These are phyloP conservation scores for Nematodospora anomalae DNA, from an alignment of 1,139 yeast species.

Conservation along the genomic window DNA sequence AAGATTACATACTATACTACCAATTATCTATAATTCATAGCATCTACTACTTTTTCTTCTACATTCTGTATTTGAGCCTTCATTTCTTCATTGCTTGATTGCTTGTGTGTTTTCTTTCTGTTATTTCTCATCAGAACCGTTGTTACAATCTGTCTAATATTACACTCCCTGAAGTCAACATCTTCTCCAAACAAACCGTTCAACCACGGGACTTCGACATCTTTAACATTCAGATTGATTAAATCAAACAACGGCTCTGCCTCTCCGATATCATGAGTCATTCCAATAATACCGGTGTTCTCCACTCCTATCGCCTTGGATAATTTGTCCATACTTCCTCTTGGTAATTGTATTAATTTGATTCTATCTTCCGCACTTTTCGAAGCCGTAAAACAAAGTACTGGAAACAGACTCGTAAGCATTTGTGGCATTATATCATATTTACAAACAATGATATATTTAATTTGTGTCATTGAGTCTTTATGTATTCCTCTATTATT, in stretches of 20 bases:
- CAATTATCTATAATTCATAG: constrained; percentile 1
- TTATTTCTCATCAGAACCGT: constrained; percentile 28
- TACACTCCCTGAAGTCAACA: constrained; percentile 27
- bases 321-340: constrained; percentile 40
- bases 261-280: constrained; percentile 22
- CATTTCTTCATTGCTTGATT: background rate
- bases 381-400: constrained; percentile 48
- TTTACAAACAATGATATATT: constrained; percentile 55
- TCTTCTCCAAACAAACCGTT: constrained; percentile 26
- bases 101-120: too few species aligned
- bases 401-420: constrained; percentile 53
- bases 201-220: constrained; percentile 50
- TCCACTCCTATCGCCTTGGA: constrained; percentile 31
- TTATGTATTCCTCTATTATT: constrained; percentile 13
- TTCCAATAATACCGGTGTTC: constrained; percentile 31
- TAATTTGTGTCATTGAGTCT: constrained; percentile 19
- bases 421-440: constrained; percentile 51
- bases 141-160: constrained; percentile 40
- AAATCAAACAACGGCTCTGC: constrained; percentile 32
- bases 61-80: background rate
- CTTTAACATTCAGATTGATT: constrained; percentile 32
- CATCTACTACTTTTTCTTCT: background rate
- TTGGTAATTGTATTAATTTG: constrained; percentile 56
- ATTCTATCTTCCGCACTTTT: constrained; percentile 27
- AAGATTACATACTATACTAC: too few species aligned